Percentiles rank a stretch among this genome's conserved stretches.
Evolutionary conservation across 192 early-diverging fungal genomes (phyloP).

Genomic region (Backusella circina): DNA sequence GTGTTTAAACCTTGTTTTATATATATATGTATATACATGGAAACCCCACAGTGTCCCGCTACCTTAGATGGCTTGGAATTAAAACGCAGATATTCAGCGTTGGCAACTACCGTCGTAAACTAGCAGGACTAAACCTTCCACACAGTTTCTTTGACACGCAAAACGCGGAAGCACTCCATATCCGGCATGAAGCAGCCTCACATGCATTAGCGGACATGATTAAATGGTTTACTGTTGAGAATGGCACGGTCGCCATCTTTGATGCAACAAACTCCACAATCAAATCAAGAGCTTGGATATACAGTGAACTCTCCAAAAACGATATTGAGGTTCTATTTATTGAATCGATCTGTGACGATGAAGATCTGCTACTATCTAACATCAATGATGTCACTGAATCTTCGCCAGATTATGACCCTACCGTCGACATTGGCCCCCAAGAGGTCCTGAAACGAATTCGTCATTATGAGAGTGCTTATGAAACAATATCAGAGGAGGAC

Average conservation of each 20-base stretch:
- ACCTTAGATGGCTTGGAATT: constrained; percentile 94
- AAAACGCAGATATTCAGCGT: constrained; percentile 94
- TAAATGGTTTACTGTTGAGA: constrained; percentile 77
- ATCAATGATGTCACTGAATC: constrained; percentile 91
- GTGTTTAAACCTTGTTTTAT: neutral
- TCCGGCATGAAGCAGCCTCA: constrained; percentile 79
- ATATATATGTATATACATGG: neutral
- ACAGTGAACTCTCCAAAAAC: constrained; percentile 62
- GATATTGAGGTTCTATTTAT: constrained; percentile 92
- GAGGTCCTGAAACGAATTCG: constrained; percentile 76
- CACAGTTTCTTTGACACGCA: constrained; percentile 90
- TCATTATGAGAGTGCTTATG: constrained; percentile 86
- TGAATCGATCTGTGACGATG: constrained; percentile 89
- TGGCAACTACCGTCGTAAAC: constrained; percentile 90
- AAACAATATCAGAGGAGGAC: constrained; percentile 72
- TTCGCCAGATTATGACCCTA: constrained; percentile 90
- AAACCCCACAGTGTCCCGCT: constrained; percentile 69
- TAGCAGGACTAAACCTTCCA: constrained; percentile 71
- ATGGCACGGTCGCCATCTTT: constrained; percentile 87
- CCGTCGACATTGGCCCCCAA: constrained; percentile 50
- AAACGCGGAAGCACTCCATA: constrained; percentile 65
- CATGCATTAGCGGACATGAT: constrained; percentile 91
- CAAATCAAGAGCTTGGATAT: constrained; percentile 68
- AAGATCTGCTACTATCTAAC: constrained; percentile 78
- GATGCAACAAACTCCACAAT: constrained; percentile 96